Conservation (phyloP, 2,329 filamentous ascomycete species). For the Moelleriella libera region DNA sequence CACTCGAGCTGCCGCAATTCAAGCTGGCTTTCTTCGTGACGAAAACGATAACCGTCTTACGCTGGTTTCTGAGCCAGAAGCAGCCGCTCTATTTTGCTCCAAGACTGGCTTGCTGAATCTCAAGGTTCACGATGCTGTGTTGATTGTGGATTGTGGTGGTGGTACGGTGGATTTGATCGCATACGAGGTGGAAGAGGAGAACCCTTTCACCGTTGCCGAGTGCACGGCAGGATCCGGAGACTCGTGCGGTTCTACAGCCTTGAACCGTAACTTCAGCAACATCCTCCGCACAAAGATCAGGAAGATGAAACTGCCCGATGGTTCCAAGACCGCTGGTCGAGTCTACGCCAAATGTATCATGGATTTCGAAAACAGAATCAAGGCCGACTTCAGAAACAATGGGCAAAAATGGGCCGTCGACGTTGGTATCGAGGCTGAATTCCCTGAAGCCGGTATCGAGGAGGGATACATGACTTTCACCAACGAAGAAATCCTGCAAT, state of each 20-base stretch:
- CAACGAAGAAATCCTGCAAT: conserved; percentile 97
- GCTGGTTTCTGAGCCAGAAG: conserved; percentile 90
- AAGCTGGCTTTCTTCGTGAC: conserved; percentile 90
- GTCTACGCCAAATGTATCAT: conserved; percentile 99
- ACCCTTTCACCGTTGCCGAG: conserved; percentile 90
- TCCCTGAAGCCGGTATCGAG: conserved; percentile 93
- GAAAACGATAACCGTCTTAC: conserved; percentile 96
- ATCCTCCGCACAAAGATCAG: conserved; percentile 94
- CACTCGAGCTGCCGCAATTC: conserved; percentile 87
- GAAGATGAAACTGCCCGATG: conserved; percentile 97
- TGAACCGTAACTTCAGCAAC: conserved; percentile 97
- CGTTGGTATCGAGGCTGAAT: conserved; percentile 95
- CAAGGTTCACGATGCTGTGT: conserved; percentile 95
- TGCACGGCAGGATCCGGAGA: conserved; percentile 96
- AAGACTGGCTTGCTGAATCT: conserved; percentile 92
- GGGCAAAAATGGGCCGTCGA: conserved; percentile 99
- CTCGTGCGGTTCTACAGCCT: conserved; percentile 92
- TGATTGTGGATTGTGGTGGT: conserved; percentile 97
- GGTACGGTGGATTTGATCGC: conserved; percentile 98
- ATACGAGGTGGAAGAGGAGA: conserved; percentile 96
- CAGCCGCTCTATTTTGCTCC: conserved; percentile 91
- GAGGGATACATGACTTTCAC: conserved; percentile 99
- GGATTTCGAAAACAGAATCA: conserved; percentile 99
- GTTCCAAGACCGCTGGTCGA: conserved; percentile 91
- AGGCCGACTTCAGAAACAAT: conserved; percentile 98